These are phyloP conservation scores for Aspergillus sp. DNA, from an alignment of 2,329 filamentous ascomycete genomes.

Conservation along the genomic window DNA sequence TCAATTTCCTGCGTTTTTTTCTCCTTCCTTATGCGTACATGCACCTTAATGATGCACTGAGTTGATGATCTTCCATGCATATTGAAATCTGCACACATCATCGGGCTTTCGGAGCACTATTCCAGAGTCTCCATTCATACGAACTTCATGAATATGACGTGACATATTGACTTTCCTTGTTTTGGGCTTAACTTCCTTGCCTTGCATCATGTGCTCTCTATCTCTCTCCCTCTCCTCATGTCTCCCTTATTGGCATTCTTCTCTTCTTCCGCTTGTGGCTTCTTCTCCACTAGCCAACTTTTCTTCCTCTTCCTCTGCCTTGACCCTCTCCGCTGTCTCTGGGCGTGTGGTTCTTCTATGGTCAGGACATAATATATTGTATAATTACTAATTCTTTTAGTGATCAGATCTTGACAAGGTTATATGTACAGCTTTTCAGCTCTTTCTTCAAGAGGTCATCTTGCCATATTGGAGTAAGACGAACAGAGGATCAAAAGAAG, in stretches of 20 bases:
- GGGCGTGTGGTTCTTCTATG: conserved; percentile 15
- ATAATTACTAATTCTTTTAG: conserved; percentile 10
- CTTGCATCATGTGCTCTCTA: conserved; percentile 1
- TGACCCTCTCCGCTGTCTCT: conserved; percentile 1
- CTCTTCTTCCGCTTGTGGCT: neutral
- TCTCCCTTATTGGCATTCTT: neutral
- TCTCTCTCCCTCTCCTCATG: neutral
- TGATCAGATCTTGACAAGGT: conserved; percentile 3
- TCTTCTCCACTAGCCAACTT: neutral
- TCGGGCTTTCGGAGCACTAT: conserved; percentile 7
- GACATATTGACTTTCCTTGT: conserved; percentile 3
- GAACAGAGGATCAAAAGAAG: neutral
- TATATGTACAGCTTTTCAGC: conserved; percentile 11
- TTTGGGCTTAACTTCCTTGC: conserved; percentile 1
- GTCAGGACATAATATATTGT: conserved; percentile 15
- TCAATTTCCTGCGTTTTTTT: conserved; percentile 11
- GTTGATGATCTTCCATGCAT: conserved; percentile 16
- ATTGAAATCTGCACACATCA: conserved; percentile 10
- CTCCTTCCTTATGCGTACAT: neutral
- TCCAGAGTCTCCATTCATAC: conserved; percentile 10
- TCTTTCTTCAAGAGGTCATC: neutral
- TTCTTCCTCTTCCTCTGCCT: neutral
- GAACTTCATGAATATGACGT: conserved; percentile 17
- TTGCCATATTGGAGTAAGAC: neutral
- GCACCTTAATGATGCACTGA: conserved; percentile 18